A percentile compares a stretch with the other conserved stretches of the same genome.
phyloP scores from a whole-genome alignment of 2,329 filamentous ascomycete species.

The Alternaria sp. region DNA sequence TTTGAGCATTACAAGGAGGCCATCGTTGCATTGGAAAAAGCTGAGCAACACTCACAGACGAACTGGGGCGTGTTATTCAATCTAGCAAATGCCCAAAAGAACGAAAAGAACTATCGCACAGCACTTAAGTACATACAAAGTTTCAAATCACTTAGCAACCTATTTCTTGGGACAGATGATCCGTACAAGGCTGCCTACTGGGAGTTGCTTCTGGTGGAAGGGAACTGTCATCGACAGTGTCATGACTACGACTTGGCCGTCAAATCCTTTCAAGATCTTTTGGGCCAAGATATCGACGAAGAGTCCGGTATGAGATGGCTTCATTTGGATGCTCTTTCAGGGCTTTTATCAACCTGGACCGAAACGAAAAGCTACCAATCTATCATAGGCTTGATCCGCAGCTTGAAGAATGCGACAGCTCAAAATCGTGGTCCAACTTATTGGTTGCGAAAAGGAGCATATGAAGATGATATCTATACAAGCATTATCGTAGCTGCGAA shows the following conservation, averaged over 20 bases:
- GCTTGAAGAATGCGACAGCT: neutral
- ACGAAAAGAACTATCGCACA: neutral
- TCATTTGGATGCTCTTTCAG: neutral
- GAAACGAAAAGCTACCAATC: neutral
- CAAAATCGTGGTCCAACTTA: neutral
- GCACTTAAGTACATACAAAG: neutral
- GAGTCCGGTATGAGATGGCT: neutral
- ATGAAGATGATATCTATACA: neutral
- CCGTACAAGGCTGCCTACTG: neutral
- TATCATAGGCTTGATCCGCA: neutral
- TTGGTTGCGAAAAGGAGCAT: neutral
- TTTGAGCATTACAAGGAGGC: constrained; percentile 3
- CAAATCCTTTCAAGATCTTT: neutral
- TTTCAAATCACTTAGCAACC: neutral
- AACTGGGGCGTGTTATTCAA: neutral
- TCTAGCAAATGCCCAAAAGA: neutral
- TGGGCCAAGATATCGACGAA: neutral
- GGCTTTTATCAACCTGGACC: neutral
- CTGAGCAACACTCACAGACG: neutral
- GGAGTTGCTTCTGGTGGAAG: neutral
- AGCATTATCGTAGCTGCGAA: constrained; percentile 5
- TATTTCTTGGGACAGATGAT: neutral
- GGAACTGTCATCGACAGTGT: neutral
- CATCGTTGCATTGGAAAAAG: neutral
- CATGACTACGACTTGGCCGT: neutral